Evolutionary conservation across 2,329 filamentous ascomycete species (phyloP), one percentile per base, ranked within the genome.

Genomic region (Epichloe aotearoae): DNA sequence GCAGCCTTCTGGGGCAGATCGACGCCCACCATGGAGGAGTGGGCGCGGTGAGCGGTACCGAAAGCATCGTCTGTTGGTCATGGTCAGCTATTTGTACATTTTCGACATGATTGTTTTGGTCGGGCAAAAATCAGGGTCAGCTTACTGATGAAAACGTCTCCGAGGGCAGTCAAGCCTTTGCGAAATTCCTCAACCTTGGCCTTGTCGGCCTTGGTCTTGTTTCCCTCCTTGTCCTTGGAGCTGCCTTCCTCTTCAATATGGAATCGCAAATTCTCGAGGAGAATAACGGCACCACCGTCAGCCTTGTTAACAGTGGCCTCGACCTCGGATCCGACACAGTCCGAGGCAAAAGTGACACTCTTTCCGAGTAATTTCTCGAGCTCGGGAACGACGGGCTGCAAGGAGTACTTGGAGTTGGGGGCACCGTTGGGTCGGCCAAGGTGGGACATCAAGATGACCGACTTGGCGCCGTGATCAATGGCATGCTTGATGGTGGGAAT

Each of bases 11-110:
- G 88, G 60, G 91, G 90, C 46, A 98, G 84, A 59, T 96, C 83
- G 57, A 96, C 80, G 64, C 93, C 93, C 63, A 98, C 93, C 93
- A 98, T 98, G 70, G 91, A 97, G 71, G 89, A 96, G 82, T 98
- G 93, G 46, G 88, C 93, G 69, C 93, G 88, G 78, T 98, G 93
- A 54, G 93, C 93, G 55, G 93, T 98, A 70, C 93, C 93, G 68
- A 98, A 98, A 56, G 94, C 93, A 65, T 98, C 93, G 73, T 98
- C 88, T 94, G 58, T 17, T 34, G 5, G 17, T 30, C 30, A 33
- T 51, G 58, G 59, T 60, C 56, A 64, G 57, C 26, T 52, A 54
- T 46, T 12, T 12, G 17, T 14, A 36, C 12, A 39, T 17, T 19
- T 17, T 17, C 37, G 11, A 34, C 10, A 38, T 26, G 11, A 33